Conservation (phyloP, 345 rosid species). For the Atalantia buxifolia region DNA sequence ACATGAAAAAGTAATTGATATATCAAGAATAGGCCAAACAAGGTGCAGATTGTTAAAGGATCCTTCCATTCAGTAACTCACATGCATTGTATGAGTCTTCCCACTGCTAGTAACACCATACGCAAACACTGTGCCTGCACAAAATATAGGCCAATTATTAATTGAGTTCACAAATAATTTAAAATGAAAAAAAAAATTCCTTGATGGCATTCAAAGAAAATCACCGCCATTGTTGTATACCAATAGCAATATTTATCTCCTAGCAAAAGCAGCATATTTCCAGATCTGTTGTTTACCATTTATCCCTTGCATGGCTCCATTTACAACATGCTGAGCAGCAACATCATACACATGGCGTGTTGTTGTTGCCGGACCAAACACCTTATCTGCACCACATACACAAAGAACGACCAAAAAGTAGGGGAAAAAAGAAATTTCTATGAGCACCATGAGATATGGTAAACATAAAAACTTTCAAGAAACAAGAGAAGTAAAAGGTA, state of each 20-base stretch:
- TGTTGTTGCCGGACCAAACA: slow-evolving; percentile 88
- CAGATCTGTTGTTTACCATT: slow-evolving; percentile 43
- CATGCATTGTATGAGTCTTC: slow-evolving; percentile 97
- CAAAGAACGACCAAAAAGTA: not conserved
- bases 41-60: not conserved
- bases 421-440: not conserved
- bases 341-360: slow-evolving; percentile 80
- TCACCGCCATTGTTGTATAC: not conserved
- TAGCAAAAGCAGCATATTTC: not conserved
- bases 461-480: not conserved
- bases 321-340: slow-evolving; percentile 80
- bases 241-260: not conserved
- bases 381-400: slow-evolving; percentile 47
- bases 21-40: slow-evolving; percentile 1
- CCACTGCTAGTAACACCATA: slow-evolving; percentile 98
- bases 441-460: not conserved
- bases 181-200: not conserved
- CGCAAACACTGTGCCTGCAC: slow-evolving; percentile 91
- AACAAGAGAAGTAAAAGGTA: not conserved
- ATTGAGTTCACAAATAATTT: not conserved
- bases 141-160: slow-evolving; percentile 18
- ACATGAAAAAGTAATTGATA: slow-evolving; percentile 11
- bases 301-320: slow-evolving; percentile 79
- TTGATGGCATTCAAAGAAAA: not conserved
- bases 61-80: slow-evolving; percentile 36